A percentile compares a stretch with the other conserved stretches of the same genome.
Evolutionary conservation across 2,329 filamentous ascomycete species (phyloP).

Genomic region (Pyrenochaeta sp.): DNA sequence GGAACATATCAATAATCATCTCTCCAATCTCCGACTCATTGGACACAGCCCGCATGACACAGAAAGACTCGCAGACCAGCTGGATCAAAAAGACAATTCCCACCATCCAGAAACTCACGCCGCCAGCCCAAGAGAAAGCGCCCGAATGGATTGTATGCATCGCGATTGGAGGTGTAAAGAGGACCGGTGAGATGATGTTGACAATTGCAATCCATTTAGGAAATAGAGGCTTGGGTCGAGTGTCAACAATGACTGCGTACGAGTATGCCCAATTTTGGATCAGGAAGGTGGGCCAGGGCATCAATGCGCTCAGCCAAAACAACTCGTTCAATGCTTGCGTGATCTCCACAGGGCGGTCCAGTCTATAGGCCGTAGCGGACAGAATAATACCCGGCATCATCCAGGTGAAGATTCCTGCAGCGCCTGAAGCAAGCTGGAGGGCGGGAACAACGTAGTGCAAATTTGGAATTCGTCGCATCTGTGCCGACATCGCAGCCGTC

Average conservation of each 20-base stretch:
- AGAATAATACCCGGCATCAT: conserved; percentile 26
- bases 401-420: conserved; percentile 21
- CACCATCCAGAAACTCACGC: conserved; percentile 17
- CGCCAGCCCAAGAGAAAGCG: conserved; percentile 17
- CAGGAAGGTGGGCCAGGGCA: conserved; percentile 18
- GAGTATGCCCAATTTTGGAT: conserved; percentile 17
- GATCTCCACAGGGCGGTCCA: conserved; percentile 25
- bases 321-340: conserved; percentile 30
- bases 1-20: no score
- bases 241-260: conserved; percentile 8
- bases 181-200: conserved; percentile 13
- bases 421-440: conserved; percentile 22
- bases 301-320: conserved; percentile 21
- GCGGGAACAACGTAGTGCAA: conserved; percentile 15
- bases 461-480: conserved; percentile 30
- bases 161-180: conserved; percentile 11
- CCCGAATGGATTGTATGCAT: conserved; percentile 15
- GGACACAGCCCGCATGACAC: no score
- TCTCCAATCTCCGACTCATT: no score
- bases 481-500: conserved; percentile 24
- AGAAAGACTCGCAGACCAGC: no score
- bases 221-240: conserved; percentile 7
- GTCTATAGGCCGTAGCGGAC: conserved; percentile 26
- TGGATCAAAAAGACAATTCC: conserved; percentile 8
- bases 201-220: conserved; percentile 10